Evolutionary conservation across 805 yeast species (phyloP), one percentile per base, ranked within the genome.

Genomic region (Pichia nanzhaoensis): DNA sequence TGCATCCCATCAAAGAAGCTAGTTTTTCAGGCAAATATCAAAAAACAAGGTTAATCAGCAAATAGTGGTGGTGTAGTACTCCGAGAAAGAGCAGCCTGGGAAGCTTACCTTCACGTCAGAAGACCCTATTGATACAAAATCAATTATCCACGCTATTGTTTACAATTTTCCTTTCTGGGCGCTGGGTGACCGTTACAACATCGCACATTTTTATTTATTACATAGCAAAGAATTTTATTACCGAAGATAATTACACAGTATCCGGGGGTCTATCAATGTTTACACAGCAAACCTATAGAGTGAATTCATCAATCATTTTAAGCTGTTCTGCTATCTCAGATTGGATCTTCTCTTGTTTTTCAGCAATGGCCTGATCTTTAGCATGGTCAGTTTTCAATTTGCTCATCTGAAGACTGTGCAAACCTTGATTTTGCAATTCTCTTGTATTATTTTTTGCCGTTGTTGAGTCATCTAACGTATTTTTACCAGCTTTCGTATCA

Each of bases 301-400:
- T 70, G 60, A 75, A 66, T 4, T 69, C 77, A 17, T 71, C 67
- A 18, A 76, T 63, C 52, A 74, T 49, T 46, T 75, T 78, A 48
- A 76, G 51, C 55, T 76, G 80, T 39, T 58, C 58, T 16, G 66
- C 60, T 30, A 76, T 50, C 42, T 73, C 78, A 34, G 57, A 54
- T n/a, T 71, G 70, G 4, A 68, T 64, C 47, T 58, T 48, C 50
- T 64, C 62, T 27, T 63, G 58, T 38, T 54, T 49, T 22, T 55
- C 56, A 39, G 57, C 54, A 3, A 39, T 44, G 14, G 49, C 41
- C 30, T 46, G 41, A 7, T 49, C 33, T 7, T 52, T 58, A 42
- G 63, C 56, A 34, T 58, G 58, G 48, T 75, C 78, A 38, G 57
- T 54, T 44, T 57, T 52, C 49, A 69, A 64, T 44, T 70, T 77